Evolutionary conservation across 139 green algal genomes (phyloP), one percentile per base, ranked within the genome.

Genomic region (Volvox reticuliferus): DNA sequence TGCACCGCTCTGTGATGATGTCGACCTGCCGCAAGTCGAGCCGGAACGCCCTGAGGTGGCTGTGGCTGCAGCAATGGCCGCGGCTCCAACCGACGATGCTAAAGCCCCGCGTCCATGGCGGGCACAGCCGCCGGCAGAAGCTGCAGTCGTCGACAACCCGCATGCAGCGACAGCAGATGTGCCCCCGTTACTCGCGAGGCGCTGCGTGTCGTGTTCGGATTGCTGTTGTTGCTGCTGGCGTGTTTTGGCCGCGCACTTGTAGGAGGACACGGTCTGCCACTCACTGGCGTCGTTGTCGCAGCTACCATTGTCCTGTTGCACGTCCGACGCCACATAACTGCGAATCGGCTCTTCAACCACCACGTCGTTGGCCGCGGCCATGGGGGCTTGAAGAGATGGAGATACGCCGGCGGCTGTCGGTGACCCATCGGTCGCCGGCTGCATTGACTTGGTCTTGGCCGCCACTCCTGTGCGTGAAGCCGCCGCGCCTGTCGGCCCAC

Each of bases 171-270:
- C 44, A 5, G 44, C 44, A 55, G 44, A 55, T 55, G 44, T 9
- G 5, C 5, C 44, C 44, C 44, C 44, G 9, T 55, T 55, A 55
- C 44, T 55, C 44, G 44, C 9, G 44, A 9, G 44, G 44, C 44
- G 44, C 44, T 55, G 44, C 14, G 24, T 19, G 73, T 79, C 73
- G 32, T 79, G 73, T 19, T 36, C 28, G 19, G 32, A 19, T 79
- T 79, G 76, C 14, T 82, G 78, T 1, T 32, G 77, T 21, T 62
- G 86, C 50, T 65, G 44, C 28, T 78, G 86, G 0, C 75, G 87
- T 20, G 16, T 6, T 62, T 86, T 78, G 33, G 33, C n/a, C 2
- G 24, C 18, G 61, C 87, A 90, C 73, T 90, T 90, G 86, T 86
- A 65, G 0, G 61, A 79, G 1, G 61, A n/a, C 1, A 91, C 87